A percentile compares a stretch with the other conserved stretches of the same genome.
Conservation (phyloP, 2,329 filamentous ascomycete genomes). For the Zarea fungicola region DNA sequence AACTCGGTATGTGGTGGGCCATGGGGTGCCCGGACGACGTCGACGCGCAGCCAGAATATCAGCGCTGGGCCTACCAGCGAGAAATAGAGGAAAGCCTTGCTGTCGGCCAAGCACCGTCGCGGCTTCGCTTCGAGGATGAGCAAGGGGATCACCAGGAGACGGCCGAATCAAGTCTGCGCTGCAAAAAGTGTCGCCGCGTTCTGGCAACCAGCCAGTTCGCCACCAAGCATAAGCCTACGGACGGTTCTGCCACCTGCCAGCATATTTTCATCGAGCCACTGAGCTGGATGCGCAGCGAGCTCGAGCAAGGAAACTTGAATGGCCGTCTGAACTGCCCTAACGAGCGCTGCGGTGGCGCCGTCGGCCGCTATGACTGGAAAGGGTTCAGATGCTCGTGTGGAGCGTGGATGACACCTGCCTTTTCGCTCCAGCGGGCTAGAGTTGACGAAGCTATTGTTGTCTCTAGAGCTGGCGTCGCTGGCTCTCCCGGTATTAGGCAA, state of each 20-base stretch:
- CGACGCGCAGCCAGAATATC: constrained; percentile 69
- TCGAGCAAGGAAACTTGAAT: constrained; percentile 76
- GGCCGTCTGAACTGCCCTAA: constrained; percentile 83
- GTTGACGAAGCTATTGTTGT: constrained; percentile 60
- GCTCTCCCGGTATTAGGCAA: constrained; percentile 47
- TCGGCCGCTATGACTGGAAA: constrained; percentile 95
- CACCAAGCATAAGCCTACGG: constrained; percentile 50
- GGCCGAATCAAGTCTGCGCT: constrained; percentile 51
- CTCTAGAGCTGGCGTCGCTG: constrained; percentile 17
- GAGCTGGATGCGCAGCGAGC: constrained; percentile 85
- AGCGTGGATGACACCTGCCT: constrained; percentile 85
- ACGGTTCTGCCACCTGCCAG: constrained; percentile 49
- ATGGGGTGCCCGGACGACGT: constrained; percentile 71
- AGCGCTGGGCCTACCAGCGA: constrained; percentile 58
- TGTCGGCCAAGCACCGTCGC: constrained; percentile 72
- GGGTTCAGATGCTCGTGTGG: constrained; percentile 89
- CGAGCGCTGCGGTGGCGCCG: constrained; percentile 68
- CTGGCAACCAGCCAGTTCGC: constrained; percentile 57
- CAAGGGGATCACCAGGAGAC: constrained; percentile 39
- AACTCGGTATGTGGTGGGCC: constrained; percentile 79
- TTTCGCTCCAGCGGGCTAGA: constrained; percentile 75
- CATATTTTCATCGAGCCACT: constrained; percentile 90
- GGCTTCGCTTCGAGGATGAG: constrained; percentile 79
- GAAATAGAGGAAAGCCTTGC: constrained; percentile 56
- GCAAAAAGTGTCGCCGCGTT: constrained; percentile 80